Percentiles rank a stretch among this genome's conserved stretches.
Evolutionary conservation across 768 basidiomycete genomes (phyloP).

Genomic region (Boletus rex-veris): DNA sequence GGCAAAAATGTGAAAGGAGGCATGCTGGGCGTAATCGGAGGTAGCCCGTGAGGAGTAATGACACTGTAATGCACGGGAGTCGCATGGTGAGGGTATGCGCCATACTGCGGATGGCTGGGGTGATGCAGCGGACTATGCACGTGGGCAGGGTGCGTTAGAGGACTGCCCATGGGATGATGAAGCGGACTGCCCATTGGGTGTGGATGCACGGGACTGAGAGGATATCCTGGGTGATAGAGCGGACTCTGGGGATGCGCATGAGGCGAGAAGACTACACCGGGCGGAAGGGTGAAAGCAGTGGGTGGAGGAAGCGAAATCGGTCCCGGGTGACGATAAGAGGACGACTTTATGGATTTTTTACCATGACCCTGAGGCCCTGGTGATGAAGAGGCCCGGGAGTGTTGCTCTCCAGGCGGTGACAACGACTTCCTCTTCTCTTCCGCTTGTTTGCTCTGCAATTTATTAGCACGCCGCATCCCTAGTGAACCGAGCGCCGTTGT

Average conservation of each 20-base stretch:
- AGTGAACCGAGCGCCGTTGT: constrained; percentile 26
- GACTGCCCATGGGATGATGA: constrained; percentile 37
- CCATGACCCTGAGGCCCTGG: constrained; percentile 9
- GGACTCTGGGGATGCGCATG: constrained; percentile 38
- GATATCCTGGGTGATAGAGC: constrained; percentile 36
- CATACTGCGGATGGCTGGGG: constrained; percentile 29
- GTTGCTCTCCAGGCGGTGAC: constrained; percentile 17
- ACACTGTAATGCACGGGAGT: constrained; percentile 30
- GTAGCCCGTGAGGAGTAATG: constrained; percentile 77
- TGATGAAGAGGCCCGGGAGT: constrained; percentile 8
- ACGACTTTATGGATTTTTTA: constrained; percentile 18
- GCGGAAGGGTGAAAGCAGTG: constrained; percentile 42
- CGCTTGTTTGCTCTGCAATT: constrained; percentile 14
- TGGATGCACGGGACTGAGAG: constrained; percentile 27
- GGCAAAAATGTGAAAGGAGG: constrained; percentile 86
- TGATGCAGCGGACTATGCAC: constrained; percentile 32
- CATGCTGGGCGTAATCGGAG: constrained; percentile 96
- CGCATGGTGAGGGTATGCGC: constrained; percentile 22
- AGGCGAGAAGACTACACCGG: constrained; percentile 32
- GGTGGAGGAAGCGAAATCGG: constrained; percentile 68
- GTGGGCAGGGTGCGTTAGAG: constrained; percentile 31
- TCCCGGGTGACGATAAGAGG: constrained; percentile 59
- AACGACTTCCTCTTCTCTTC: constrained; percentile 23
- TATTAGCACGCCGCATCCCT: constrained; percentile 30
- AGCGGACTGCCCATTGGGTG: constrained; percentile 34